Conservation (phyloP, 176 grass and related monocot genomes). For the Bromus sterilis region DNA sequence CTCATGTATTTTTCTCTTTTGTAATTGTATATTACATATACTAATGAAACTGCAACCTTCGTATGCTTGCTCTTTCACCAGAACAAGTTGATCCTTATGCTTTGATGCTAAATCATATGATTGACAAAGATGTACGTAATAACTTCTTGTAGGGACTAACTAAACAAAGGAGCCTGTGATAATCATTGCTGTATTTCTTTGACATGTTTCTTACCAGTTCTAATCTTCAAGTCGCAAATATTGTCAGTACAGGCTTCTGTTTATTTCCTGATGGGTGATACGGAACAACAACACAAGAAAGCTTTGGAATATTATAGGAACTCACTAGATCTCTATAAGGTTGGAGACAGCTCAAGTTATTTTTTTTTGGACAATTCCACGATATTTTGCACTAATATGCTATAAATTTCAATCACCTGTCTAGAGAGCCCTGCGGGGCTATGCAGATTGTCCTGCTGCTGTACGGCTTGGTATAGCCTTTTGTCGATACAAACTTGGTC, state of each 20-base stretch:
- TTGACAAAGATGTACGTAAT: not conserved
- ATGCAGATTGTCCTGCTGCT: constrained; percentile 64
- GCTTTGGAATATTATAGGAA: constrained; percentile 73
- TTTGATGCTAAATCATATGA: not conserved
- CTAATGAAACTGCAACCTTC: not conserved
- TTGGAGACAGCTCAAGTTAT: constrained; percentile 16
- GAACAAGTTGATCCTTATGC: not conserved
- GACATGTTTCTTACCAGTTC: not conserved
- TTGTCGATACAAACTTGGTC: constrained; percentile 92
- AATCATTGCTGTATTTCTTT: not conserved
- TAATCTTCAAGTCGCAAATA: not conserved
- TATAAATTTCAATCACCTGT: not conserved
- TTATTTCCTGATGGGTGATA: constrained; percentile 78
- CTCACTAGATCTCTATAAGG: constrained; percentile 84
- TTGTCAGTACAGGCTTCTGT: constrained; percentile 66
- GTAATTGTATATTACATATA: not conserved
- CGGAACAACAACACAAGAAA: constrained; percentile 75
- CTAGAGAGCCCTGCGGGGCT: constrained; percentile 62
- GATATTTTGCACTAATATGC: not conserved
- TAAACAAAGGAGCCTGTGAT: not conserved
- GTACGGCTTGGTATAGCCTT: constrained; percentile 91
- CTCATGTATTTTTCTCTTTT: not conserved
- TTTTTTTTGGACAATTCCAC: not conserved
- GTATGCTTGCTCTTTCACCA: not conserved
- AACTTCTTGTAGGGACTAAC: not conserved